Evolutionary conservation across 768 basidiomycete species (phyloP), one percentile per base, ranked within the genome.

Genomic region (Leucocoprinus leucothites): DNA sequence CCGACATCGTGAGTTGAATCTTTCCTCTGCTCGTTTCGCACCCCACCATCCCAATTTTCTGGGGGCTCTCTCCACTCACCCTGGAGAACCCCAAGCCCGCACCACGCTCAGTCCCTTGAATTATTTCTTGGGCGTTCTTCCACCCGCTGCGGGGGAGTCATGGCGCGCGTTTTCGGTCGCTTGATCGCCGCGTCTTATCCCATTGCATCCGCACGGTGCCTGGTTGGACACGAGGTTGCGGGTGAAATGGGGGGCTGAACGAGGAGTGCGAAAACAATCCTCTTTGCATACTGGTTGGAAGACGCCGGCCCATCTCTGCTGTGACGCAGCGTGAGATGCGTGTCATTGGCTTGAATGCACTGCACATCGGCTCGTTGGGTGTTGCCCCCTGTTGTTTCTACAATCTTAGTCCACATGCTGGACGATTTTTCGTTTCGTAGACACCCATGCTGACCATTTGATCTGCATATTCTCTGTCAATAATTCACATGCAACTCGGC

Each of bases 231-330:
- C 87, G 85, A 78, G 82, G 87, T 74, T 79, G 85, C 78, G 89
- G 91, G 91, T 93, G 91, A 93, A 93, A 93, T 86, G 91, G 91
- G 89, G 90, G 89, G 89, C 89, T 84, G 91, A 92, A 89, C 89
- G 91, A 91, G 89, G 84, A 90, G 89, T 87, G 89, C 84, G 84
- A 84, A 85, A 71, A 72, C 5, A 81, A 82, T 63, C 38, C 38
- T 66, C 43, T 65, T 66, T 64, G 63, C 61, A 69, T 61, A 56
- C 71, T 66, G 73, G 72, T 75, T 77, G 81, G 67, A 64, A 72
- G 9, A 73, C 65, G 74, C 71, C 74, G 74, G 75, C 74, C 75
- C 71, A 74, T 70, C 77, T 80, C 75, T 64, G 62, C 84, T 90
- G 88, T 89, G 67, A 85, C 82, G 87, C 87, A 88, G 84, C 66